phyloP scores from a whole-genome alignment of 352 stramenopile genomes.

The Globisporangium orthogonon region DNA sequence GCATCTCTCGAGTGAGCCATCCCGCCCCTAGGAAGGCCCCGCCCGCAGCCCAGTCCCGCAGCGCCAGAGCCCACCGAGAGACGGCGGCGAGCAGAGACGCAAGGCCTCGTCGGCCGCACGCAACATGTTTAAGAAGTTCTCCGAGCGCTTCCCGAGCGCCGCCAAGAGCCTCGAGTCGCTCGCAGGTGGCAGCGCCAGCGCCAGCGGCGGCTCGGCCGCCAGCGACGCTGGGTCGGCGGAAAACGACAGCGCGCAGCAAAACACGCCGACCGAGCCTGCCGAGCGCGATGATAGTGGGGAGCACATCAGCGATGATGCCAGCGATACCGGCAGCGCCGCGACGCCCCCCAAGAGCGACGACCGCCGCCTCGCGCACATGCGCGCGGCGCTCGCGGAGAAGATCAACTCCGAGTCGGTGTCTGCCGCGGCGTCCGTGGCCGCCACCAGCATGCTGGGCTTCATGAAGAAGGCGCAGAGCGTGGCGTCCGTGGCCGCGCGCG shows the following conservation, averaged over 20 bases:
- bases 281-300: background rate
- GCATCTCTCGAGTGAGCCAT: too few species aligned
- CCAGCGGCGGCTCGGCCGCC: conserved; percentile 8
- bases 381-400: conserved; percentile 46
- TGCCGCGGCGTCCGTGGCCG: conserved; percentile 49
- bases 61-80: too few species aligned
- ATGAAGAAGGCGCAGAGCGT: conserved; percentile 83
- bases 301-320: too few species aligned
- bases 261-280: conserved; percentile 3
- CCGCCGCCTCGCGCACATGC: conserved; percentile 39
- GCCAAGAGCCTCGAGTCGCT: conserved; percentile 67
- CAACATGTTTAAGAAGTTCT: conserved; percentile 73
- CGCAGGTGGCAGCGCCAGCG: conserved; percentile 16
- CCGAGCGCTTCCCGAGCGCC: conserved; percentile 65
- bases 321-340: background rate
- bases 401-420: conserved; percentile 71
- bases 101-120: too few species aligned
- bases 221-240: background rate
- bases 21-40: too few species aligned
- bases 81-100: too few species aligned
- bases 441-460: conserved; percentile 72
- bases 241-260: conserved; percentile 1
- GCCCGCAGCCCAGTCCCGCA: too few species aligned
- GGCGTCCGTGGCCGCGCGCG: conserved; percentile 58
- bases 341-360: conserved; percentile 27